These are phyloP conservation scores for Hippophae rhamnoides DNA, from an alignment of 306 rosid genomes.

Conservation along the genomic window DNA sequence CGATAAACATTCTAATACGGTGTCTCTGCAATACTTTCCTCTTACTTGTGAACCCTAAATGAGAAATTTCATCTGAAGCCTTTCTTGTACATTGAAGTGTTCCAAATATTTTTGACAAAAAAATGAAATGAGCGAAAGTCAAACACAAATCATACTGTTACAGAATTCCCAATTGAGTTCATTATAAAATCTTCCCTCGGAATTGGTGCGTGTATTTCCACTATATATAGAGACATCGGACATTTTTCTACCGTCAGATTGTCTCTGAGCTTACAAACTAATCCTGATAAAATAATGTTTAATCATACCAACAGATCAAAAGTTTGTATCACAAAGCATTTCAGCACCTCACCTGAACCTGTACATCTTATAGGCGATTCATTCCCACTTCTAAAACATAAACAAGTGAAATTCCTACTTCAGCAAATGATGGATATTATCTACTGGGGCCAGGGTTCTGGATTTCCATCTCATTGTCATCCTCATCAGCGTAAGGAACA, in stretches of 20 bases:
- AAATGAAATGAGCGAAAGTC: neutral
- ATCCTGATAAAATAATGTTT: slow-evolving; percentile 16
- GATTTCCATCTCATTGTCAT: slow-evolving; percentile 27
- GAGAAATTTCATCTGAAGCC: neutral
- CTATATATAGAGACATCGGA: slow-evolving; percentile 3
- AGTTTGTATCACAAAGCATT: slow-evolving; percentile 8
- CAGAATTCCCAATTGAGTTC: neutral
- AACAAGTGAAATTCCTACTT: slow-evolving; percentile 1
- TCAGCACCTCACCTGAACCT: slow-evolving; percentile 28
- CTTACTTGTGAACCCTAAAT: too few relatives aligned
- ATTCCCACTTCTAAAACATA: slow-evolving; percentile 20
- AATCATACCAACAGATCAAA: too few relatives aligned
- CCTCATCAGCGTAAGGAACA: slow-evolving; percentile 30
- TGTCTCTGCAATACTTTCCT: too few relatives aligned
- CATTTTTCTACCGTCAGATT: slow-evolving; percentile 10
- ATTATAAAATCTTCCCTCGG: slow-evolving; percentile 18
- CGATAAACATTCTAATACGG: too few relatives aligned
- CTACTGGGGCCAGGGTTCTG: slow-evolving; percentile 33
- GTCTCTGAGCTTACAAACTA: slow-evolving; percentile 8
- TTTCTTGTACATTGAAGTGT: too few relatives aligned
- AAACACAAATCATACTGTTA: neutral
- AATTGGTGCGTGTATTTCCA: neutral
- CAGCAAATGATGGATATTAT: slow-evolving; percentile 24
- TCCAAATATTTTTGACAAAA: neutral
- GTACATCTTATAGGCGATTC: slow-evolving; percentile 30